Evolutionary conservation across 2,329 filamentous ascomycete genomes (phyloP).

Genomic region (Scedosporium dehoogii): DNA sequence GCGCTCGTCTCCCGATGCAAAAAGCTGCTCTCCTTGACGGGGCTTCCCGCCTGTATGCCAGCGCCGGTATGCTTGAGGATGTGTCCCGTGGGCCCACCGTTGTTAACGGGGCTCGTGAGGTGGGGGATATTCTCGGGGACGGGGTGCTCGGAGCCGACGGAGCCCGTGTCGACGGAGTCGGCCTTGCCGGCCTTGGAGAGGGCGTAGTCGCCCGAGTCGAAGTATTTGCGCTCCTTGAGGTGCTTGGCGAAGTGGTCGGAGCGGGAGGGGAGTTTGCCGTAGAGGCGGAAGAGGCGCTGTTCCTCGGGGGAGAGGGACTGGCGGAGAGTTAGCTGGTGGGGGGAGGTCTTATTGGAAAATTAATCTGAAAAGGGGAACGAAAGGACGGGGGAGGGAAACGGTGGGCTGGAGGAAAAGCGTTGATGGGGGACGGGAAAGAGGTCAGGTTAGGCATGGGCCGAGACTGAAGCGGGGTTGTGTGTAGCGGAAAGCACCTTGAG

Average conservation of each 20-base stretch:
- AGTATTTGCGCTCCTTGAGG: slow-evolving; percentile 98
- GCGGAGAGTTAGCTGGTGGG: slow-evolving; percentile 10
- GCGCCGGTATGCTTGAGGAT: slow-evolving; percentile 29
- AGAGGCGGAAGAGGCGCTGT: slow-evolving; percentile 91
- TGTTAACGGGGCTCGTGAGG: slow-evolving; percentile 41
- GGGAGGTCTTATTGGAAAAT: neutral
- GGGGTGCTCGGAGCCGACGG: slow-evolving; percentile 89
- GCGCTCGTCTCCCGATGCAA: slow-evolving; percentile 71
- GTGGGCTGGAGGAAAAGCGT: neutral
- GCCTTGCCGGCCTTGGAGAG: slow-evolving; percentile 96
- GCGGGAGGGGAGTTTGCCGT: slow-evolving; percentile 94
- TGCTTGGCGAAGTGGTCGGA: slow-evolving; percentile 97
- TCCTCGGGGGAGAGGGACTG: slow-evolving; percentile 90
- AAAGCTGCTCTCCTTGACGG: slow-evolving; percentile 84
- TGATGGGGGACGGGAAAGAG: neutral
- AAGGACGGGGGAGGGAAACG: too few relatives aligned
- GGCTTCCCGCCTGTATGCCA: slow-evolving; percentile 58
- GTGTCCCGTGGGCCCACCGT: slow-evolving; percentile 16
- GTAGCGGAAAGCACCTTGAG: neutral
- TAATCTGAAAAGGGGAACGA: neutral
- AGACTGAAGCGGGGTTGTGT: neutral
- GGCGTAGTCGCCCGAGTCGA: slow-evolving; percentile 92
- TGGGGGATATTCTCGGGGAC: slow-evolving; percentile 93
- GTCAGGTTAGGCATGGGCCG: neutral
- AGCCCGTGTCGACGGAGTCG: slow-evolving; percentile 84